Evolutionary conservation across 495 filamentous ascomycete species (phyloP).

Genomic region (Thozetella sp.): DNA sequence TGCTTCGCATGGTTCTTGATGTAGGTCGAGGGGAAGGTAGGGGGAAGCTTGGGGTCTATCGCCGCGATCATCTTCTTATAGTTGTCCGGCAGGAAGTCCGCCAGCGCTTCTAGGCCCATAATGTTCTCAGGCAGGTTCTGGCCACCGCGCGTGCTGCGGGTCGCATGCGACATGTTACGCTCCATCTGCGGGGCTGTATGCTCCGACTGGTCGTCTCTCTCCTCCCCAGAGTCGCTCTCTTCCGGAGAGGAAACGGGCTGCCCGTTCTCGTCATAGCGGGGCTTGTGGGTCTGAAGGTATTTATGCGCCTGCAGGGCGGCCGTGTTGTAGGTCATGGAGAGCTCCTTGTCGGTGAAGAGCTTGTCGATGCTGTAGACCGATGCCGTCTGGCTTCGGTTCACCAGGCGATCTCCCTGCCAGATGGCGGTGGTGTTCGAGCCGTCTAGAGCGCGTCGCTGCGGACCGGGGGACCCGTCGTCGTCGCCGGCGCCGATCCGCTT

Average conservation of each 20-base stretch:
- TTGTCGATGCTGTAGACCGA: conserved; percentile 80
- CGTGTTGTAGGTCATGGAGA: conserved; percentile 71
- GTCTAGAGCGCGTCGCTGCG: conserved; percentile 45
- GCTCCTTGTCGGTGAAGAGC: conserved; percentile 93
- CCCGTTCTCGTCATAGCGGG: conserved; percentile 45
- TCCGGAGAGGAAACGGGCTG: conserved; percentile 45
- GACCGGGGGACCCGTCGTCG: conserved; percentile 72
- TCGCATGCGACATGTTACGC: conserved; percentile 71
- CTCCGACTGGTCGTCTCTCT: conserved; percentile 42
- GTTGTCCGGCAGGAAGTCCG: conserved; percentile 64
- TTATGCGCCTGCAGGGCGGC: conserved; percentile 66
- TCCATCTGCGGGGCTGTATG: conserved; percentile 68
- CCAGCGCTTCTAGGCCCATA: conserved; percentile 61
- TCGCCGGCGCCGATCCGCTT: conserved; percentile 77
- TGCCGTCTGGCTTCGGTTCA: conserved; percentile 43
- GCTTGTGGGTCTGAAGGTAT: conserved; percentile 54
- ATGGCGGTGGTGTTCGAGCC: conserved; percentile 54
- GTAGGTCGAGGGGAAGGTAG: conserved; percentile 57
- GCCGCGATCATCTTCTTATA: conserved; percentile 41
- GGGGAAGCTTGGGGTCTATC: conserved; percentile 60
- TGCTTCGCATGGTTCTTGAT: conserved; percentile 43
- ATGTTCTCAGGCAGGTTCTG: conserved; percentile 50
- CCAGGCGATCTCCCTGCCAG: conserved; percentile 50
- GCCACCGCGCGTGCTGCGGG: conserved; percentile 67
- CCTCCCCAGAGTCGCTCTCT: conserved; percentile 52